A percentile compares a stretch with the other conserved stretches of the same genome.
Conservation (phyloP, 2,329 filamentous ascomycete genomes). For the Penicillium sp. region DNA sequence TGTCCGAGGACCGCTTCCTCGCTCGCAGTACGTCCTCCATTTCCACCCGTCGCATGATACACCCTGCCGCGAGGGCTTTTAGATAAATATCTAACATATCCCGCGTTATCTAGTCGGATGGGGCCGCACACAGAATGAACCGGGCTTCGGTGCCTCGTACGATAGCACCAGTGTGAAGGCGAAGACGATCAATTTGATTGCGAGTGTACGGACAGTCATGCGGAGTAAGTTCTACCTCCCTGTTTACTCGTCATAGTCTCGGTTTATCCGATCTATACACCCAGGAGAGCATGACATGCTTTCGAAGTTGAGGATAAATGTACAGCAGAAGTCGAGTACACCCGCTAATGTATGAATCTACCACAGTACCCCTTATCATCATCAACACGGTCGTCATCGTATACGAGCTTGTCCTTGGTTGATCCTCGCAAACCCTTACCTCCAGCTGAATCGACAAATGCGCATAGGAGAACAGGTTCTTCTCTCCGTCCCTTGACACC, state of each 20-base stretch:
- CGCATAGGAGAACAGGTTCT: neutral
- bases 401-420: conserved; percentile 74
- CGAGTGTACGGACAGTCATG: conserved; percentile 86
- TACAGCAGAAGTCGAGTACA: neutral
- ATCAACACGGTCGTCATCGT: conserved; percentile 78
- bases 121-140: conserved; percentile 59
- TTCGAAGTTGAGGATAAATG: neutral
- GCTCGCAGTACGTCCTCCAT: conserved; percentile 57
- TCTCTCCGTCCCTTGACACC: neutral
- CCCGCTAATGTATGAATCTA: conserved; percentile 8
- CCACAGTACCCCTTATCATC: conserved; percentile 71
- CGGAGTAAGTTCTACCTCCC: conserved; percentile 60
- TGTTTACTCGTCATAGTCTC: neutral
- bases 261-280: neutral
- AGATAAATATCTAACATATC: neutral
- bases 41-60: neutral
- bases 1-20: conserved; percentile 92
- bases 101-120: conserved; percentile 64
- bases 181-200: conserved; percentile 83
- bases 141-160: conserved; percentile 67
- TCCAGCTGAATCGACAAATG: neutral
- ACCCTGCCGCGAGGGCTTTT: neutral
- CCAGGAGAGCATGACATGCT: neutral
- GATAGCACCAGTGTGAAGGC: conserved; percentile 76
- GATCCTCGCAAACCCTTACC: conserved; percentile 24